Evolutionary conservation across 2,329 filamentous ascomycete genomes (phyloP).

Genomic region (Cadophora gregata): DNA sequence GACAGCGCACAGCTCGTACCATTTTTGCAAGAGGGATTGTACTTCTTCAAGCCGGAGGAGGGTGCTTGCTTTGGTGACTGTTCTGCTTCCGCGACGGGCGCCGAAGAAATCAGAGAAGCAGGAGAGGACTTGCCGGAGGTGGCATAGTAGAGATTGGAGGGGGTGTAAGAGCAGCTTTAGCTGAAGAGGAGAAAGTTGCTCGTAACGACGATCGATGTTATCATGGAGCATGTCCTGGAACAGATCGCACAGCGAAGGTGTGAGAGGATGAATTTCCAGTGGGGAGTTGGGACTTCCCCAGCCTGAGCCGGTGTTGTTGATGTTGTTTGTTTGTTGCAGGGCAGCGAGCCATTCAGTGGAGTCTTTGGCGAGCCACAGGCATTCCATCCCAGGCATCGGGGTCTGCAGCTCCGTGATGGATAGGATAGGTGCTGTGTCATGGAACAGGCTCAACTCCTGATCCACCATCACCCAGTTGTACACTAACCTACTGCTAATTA

Average conservation of each 20-base stretch:
- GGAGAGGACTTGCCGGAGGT: constrained; percentile 67
- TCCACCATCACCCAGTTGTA: constrained; percentile 80
- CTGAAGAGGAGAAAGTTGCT: constrained; percentile 56
- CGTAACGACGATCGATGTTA: constrained; percentile 58
- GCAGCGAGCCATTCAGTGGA: constrained; percentile 64
- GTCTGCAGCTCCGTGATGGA: constrained; percentile 69
- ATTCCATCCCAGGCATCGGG: constrained; percentile 66
- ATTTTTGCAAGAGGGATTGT: constrained; percentile 66
- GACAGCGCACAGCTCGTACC: constrained; percentile 68
- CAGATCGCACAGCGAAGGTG: constrained; percentile 66
- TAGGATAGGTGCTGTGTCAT: constrained; percentile 67
- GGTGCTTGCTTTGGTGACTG: constrained; percentile 65
- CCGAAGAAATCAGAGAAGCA: constrained; percentile 65
- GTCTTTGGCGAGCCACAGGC: constrained; percentile 66
- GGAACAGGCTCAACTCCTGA: constrained; percentile 72
- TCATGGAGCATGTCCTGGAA: constrained; percentile 73
- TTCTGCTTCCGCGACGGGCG: constrained; percentile 50
- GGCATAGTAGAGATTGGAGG: constrained; percentile 67
- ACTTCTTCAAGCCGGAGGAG: constrained; percentile 67
- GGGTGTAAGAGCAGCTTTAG: constrained; percentile 72
- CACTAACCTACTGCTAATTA: constrained; percentile 58
- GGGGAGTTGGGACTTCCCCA: constrained; percentile 56
- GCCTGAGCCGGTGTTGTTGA: constrained; percentile 41
- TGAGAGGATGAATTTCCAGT: constrained; percentile 56
- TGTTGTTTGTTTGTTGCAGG: constrained; percentile 64